phyloP scores from a whole-genome alignment of 371 early-diverging fungal species.

The Mortierella sp. region DNA sequence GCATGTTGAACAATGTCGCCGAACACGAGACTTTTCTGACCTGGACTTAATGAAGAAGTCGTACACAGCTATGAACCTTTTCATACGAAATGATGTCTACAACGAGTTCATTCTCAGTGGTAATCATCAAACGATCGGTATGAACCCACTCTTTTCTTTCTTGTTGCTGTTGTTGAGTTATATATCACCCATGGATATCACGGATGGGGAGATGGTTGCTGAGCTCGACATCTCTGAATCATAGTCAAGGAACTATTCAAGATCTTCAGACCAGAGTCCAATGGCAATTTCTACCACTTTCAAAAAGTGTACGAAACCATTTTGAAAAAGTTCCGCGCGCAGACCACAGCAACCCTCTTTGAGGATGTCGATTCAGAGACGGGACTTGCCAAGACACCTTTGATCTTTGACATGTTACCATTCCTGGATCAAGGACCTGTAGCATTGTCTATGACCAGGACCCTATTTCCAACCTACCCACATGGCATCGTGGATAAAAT shows the following conservation, averaged over 20 bases:
- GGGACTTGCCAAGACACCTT: conserved; percentile 26
- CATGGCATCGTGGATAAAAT: conserved; percentile 39
- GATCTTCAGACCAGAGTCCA: conserved; percentile 49
- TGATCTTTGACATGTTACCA: conserved; percentile 51
- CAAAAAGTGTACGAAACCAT: conserved; percentile 51
- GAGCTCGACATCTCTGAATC: no score
- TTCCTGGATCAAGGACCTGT: conserved; percentile 46
- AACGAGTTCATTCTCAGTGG: conserved; percentile 51
- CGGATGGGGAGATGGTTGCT: no score
- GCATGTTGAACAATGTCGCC: conserved; percentile 25
- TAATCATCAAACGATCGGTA: conserved; percentile 41
- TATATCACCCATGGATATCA: no score
- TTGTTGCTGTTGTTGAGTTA: background rate
- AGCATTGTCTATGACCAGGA: conserved; percentile 26
- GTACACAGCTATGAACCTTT: conserved; percentile 52
- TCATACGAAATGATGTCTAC: conserved; percentile 42
- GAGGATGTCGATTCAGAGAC: conserved; percentile 40
- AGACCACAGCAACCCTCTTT: conserved; percentile 46
- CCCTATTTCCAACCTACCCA: conserved; percentile 39
- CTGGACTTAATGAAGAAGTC: conserved; percentile 50
- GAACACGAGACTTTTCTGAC: conserved; percentile 37
- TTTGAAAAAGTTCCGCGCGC: conserved; percentile 38
- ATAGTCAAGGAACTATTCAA: conserved; percentile 48
- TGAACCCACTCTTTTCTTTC: background rate
- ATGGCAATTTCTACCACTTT: conserved; percentile 53